phyloP scores from a whole-genome alignment of 176 grass and related monocot species.

The Triticum dicoccoides region DNA sequence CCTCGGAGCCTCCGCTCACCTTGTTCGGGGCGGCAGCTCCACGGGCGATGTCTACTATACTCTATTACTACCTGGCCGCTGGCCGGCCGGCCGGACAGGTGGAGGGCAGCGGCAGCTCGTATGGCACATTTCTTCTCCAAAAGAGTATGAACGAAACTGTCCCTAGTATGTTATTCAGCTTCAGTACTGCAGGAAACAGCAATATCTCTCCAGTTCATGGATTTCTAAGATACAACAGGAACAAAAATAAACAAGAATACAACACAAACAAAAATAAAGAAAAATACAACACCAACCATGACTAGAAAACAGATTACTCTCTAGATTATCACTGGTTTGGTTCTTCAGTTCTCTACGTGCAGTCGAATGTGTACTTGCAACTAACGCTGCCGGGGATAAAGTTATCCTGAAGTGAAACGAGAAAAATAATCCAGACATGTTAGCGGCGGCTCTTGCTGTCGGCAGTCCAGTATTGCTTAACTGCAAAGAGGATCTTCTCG shows the following conservation, averaged over 20 bases:
- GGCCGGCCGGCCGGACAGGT: conserved; percentile 1
- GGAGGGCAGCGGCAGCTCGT: neutral
- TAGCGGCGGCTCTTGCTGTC: conserved; percentile 43
- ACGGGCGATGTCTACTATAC: neutral
- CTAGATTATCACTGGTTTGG: neutral
- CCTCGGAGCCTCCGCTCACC: conserved; percentile 6
- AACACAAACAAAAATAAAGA: neutral
- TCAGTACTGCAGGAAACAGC: neutral
- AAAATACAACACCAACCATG: neutral
- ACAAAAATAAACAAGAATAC: neutral
- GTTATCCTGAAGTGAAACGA: neutral
- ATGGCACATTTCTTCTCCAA: no score
- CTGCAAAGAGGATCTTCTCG: conserved; percentile 78
- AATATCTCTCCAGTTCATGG: neutral
- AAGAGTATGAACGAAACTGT: neutral
- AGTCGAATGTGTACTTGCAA: neutral
- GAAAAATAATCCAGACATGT: neutral
- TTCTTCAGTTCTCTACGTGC: neutral
- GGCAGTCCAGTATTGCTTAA: conserved; percentile 69
- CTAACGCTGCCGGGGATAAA: neutral
- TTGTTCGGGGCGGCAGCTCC: neutral
- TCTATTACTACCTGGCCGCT: neutral
- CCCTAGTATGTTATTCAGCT: conserved; percentile 3
- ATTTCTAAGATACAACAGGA: conserved; percentile 20
- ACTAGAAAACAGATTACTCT: neutral